Conservation (phyloP, 176 grass and related monocot genomes). For the Musa acuminata region DNA sequence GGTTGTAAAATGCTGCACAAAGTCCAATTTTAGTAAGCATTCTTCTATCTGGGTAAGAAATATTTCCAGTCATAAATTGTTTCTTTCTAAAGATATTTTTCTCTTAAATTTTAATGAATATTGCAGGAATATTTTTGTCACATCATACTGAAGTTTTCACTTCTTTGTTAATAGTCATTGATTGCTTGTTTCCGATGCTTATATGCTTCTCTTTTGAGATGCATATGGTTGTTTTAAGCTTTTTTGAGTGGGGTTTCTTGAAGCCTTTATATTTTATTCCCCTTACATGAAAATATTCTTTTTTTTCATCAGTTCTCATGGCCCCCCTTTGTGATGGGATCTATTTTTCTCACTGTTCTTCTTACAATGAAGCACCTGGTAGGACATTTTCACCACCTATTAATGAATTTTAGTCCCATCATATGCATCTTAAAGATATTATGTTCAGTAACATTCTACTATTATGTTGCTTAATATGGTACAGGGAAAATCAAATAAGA, state of each 20-base stretch:
- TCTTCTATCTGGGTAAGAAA: too few relatives aligned
- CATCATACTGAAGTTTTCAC: background rate
- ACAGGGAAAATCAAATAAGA: slow-evolving; percentile 86
- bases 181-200: background rate
- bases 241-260: background rate
- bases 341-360: slow-evolving; percentile 61
- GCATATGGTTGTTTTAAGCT: background rate
- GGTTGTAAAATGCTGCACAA: too few relatives aligned
- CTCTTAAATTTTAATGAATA: background rate
- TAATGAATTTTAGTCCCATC: background rate
- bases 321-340: slow-evolving; percentile 91
- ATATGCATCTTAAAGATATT: background rate
- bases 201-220: background rate
- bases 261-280: background rate
- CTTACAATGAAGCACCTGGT: slow-evolving; percentile 79
- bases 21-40: too few relatives aligned
- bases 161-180: background rate
- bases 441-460: slow-evolving; percentile 7
- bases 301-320: slow-evolving; percentile 66
- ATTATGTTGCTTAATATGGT: slow-evolving; percentile 23
- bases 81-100: background rate
- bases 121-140: background rate
- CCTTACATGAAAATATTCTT: slow-evolving; percentile 11
- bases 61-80: too few relatives aligned
- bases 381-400: background rate